Evolutionary conservation across 768 basidiomycete genomes (phyloP), one percentile per base, ranked within the genome.

Genomic region (Agaricus blazei): DNA sequence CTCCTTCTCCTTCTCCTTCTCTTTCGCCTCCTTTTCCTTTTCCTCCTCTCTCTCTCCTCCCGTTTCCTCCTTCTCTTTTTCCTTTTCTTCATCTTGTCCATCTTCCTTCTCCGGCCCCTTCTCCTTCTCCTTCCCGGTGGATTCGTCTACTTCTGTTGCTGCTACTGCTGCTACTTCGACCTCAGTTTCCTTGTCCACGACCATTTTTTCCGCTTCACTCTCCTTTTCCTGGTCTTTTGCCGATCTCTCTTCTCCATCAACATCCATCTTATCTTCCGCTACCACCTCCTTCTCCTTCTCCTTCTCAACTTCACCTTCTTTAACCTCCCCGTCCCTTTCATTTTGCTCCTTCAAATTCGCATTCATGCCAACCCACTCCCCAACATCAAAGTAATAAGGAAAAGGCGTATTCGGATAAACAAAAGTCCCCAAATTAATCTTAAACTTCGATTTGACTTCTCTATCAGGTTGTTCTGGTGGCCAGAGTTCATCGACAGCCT

Each of bases 391-490:
- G 60, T 71, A 71, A 65, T 77, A 84, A 19, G 84, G 84, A 66
- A 86, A 83, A 27, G 84, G 84, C 42, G 79, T 67, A 41, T 69
- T 67, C 1, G 84, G 84, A 52, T 74, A 80, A 46, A 86, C 77
- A 65, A 73, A 86, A 26, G 81, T 81, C 38, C 84, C 84, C 11
- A 86, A 66, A 59, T 77, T 68, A 9, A 78, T 68, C 23, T 61
- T 60, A 24, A 68, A 66, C 44, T 64, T 64, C 8, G 72, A 65
- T 42, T 58, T 62, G 11, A 61, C 52, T 42, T 57, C 60, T n/a
- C 54, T 52, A 34, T 56, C 54, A 5, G 58, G 50, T 6, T 47
- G 40, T 28, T 59, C 58, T 24, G 48, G 53, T 8, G 54, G 51
- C 50, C 54, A 59, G 8, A 54, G 40, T 14, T 51, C 54, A 23